Evolutionary conservation across 2,329 filamentous ascomycete species (phyloP).

Genomic region (Colletotrichum trifolii): DNA sequence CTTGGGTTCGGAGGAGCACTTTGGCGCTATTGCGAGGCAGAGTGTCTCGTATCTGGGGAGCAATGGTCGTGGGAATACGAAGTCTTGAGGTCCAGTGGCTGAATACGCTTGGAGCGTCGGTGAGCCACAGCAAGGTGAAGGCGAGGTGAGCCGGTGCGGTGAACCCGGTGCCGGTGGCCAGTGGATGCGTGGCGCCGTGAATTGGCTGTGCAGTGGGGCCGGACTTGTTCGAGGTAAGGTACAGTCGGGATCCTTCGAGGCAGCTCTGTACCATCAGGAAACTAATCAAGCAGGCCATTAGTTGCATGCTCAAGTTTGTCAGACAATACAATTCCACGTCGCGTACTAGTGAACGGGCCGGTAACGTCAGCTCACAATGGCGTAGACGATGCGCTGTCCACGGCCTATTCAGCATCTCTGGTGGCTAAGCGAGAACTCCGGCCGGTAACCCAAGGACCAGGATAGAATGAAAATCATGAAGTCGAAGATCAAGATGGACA

Average conservation of each 20-base stretch:
- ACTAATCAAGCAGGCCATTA: constrained; percentile 20
- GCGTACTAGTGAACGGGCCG: constrained; percentile 15
- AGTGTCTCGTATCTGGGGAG: neutral
- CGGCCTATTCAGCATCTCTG: neutral
- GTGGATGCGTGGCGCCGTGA: neutral
- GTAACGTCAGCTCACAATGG: constrained; percentile 30
- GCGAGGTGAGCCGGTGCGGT: constrained; percentile 19
- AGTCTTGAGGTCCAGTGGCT: too few species aligned
- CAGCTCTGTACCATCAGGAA: neutral
- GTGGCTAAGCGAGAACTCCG: neutral
- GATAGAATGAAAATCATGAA: too few species aligned
- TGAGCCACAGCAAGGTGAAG: constrained; percentile 14
- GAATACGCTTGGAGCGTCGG: constrained; percentile 13
- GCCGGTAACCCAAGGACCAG: neutral
- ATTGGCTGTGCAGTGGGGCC: too few species aligned
- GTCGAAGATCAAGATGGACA: neutral
- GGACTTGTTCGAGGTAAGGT: neutral
- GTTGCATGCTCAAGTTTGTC: neutral
- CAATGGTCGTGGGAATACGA: too few species aligned
- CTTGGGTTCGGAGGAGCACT: too few species aligned
- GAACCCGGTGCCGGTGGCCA: constrained; percentile 16
- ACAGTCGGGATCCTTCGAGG: neutral
- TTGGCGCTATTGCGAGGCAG: neutral
- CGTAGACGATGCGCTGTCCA: constrained; percentile 3
- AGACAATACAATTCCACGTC: constrained; percentile 3